phyloP scores from a whole-genome alignment of 164 flowering plant genomes.

The Vitis cinerea region DNA sequence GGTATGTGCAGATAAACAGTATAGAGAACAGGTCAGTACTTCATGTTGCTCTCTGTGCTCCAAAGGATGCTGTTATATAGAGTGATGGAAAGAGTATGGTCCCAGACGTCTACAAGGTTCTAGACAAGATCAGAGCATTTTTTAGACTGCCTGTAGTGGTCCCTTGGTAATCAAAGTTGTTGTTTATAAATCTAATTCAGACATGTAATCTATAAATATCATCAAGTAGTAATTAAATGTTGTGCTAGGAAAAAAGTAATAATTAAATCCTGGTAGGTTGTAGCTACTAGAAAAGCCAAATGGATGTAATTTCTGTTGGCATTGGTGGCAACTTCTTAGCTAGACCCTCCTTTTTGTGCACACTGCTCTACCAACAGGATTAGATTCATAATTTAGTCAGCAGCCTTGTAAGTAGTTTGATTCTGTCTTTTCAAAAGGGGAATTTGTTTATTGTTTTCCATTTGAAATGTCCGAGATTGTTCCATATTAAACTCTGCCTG shows the following conservation, averaged over 20 bases:
- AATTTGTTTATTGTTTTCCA: neutral
- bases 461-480: neutral
- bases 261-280: slow-evolving; percentile 49
- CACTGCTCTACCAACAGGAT: slow-evolving; percentile 95
- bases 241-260: neutral
- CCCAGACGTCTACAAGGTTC: no score
- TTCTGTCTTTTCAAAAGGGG: neutral
- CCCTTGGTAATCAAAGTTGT: no score
- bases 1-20: no score
- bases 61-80: no score
- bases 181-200: no score
- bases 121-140: no score
- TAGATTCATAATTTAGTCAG: neutral
- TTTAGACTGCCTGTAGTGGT: no score
- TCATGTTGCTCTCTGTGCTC: no score
- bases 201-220: no score
- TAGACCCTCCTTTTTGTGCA: slow-evolving; percentile 79
- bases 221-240: no score
- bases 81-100: no score
- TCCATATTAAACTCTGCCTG: neutral
- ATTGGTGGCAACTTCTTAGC: slow-evolving; percentile 97
- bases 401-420: neutral
- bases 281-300: slow-evolving; percentile 77
- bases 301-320: slow-evolving; percentile 42
- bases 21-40: no score